phyloP scores from a whole-genome alignment of 257 asterid genomes.

The Paulownia fortunei region DNA sequence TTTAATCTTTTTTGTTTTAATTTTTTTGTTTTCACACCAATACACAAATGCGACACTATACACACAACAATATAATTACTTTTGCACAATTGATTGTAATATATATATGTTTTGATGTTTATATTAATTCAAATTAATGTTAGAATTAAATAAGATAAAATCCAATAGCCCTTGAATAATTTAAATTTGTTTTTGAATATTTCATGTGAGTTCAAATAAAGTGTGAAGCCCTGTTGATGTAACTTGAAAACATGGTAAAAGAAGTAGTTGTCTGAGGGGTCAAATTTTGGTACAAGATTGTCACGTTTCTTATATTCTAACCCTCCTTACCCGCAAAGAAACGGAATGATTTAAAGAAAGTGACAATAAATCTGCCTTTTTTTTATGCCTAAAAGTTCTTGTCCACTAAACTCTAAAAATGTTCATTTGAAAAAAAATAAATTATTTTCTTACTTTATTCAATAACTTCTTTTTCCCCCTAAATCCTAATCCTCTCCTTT shows the following conservation, averaged over 20 bases:
- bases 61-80: no score
- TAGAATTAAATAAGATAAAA: no score
- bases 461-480: background rate
- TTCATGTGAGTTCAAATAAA: background rate
- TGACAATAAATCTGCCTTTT: constrained; percentile 32
- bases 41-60: no score
- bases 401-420: background rate
- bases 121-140: no score
- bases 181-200: background rate
- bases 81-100: no score
- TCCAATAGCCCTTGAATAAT: background rate
- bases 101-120: no score
- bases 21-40: no score
- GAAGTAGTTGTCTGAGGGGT: background rate
- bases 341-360: constrained; percentile 29
- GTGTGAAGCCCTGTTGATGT: background rate
- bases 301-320: background rate
- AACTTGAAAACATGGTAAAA: background rate
- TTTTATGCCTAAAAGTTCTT: background rate
- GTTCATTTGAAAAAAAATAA: background rate
- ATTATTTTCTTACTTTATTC: background rate
- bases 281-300: constrained; percentile 20
- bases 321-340: constrained; percentile 19
- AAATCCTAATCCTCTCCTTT: constrained; percentile 1
- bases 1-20: no score